Percentiles rank a stretch among this genome's conserved stretches.
Conservation (phyloP, 257 asterid species). For the Solanum raphanifolium region DNA sequence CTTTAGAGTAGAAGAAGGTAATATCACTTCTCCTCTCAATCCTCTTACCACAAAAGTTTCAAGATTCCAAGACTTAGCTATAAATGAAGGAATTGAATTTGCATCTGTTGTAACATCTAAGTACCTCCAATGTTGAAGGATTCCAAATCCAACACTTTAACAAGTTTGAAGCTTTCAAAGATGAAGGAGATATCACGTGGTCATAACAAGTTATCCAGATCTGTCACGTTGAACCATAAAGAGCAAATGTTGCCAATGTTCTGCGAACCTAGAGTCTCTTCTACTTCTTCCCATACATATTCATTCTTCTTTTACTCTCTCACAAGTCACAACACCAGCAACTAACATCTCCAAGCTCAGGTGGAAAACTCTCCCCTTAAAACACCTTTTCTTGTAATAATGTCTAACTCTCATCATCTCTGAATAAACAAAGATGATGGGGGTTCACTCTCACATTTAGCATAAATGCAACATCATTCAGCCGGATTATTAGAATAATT, state of each 20-base stretch:
- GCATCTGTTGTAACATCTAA: no score
- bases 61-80: neutral
- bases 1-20: neutral
- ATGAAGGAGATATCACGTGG: no score
- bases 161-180: no score
- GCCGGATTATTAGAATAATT: neutral
- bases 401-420: neutral
- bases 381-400: neutral
- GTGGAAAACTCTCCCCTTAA: neutral
- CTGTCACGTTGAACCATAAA: no score
- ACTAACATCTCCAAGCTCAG: neutral
- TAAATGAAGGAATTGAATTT: no score
- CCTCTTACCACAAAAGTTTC: neutral
- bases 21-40: neutral
- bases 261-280: no score
- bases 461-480: neutral
- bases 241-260: no score
- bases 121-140: no score
- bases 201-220: no score
- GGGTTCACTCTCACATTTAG: neutral
- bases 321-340: neutral
- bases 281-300: neutral
- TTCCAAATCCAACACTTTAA: no score
- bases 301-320: neutral
- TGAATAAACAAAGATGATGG: neutral